Percentiles rank a stretch among this genome's conserved stretches.
phyloP scores from a whole-genome alignment of 2,329 filamentous ascomycete genomes.

The Bimuria novae-zelandiae region DNA sequence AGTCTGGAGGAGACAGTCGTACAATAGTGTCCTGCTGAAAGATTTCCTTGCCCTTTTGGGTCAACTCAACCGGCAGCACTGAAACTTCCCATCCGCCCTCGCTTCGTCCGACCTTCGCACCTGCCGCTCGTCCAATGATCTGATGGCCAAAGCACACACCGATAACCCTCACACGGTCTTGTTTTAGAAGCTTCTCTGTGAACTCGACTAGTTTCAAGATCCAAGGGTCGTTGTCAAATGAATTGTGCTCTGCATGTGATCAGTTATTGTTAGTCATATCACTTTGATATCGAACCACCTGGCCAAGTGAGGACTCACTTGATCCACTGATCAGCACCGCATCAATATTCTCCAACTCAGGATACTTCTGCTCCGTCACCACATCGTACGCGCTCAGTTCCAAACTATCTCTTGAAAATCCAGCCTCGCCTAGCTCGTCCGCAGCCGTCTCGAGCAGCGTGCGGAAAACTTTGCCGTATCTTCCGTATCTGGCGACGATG shows the following conservation, averaged over 20 bases:
- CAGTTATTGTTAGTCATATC: constrained; percentile 11
- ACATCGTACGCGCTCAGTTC: constrained; percentile 72
- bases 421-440: constrained; percentile 49
- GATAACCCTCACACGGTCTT: constrained; percentile 69
- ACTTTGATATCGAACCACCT: too few species aligned
- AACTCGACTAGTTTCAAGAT: constrained; percentile 75
- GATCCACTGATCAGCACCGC: constrained; percentile 80
- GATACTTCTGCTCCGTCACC: constrained; percentile 71
- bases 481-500: constrained; percentile 67
- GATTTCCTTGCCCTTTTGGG: constrained; percentile 69
- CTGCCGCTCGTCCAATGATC: constrained; percentile 76
- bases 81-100: constrained; percentile 80
- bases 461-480: constrained; percentile 69
- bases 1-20: constrained; percentile 28
- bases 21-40: constrained; percentile 70
- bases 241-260: constrained; percentile 63
- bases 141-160: constrained; percentile 90
- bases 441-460: constrained; percentile 58
- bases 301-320: too few species aligned
- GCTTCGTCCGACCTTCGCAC: constrained; percentile 67
- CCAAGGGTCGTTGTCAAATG: constrained; percentile 76
- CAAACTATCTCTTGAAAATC: constrained; percentile 50
- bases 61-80: constrained; percentile 71
- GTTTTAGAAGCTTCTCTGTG: constrained; percentile 62
- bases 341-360: constrained; percentile 74